These are phyloP conservation scores for Megacollybia marginata DNA, from an alignment of 768 basidiomycete genomes.

Conservation along the genomic window DNA sequence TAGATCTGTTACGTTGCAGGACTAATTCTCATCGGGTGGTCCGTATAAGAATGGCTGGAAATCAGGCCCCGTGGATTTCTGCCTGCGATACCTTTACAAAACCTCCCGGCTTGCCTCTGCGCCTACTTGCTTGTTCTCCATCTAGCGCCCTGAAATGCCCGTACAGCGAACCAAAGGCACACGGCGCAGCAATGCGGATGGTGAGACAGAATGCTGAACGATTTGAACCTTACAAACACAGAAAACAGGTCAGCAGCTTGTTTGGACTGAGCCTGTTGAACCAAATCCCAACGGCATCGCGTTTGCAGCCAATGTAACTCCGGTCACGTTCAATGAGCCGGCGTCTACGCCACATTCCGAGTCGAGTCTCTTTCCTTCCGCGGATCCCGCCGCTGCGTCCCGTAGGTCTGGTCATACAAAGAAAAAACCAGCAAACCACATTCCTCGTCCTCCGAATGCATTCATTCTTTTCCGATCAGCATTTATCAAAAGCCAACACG, in stretches of 20 bases:
- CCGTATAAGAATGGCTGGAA: too few relatives aligned
- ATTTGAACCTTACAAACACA: neutral
- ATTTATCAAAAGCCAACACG: slow-evolving; percentile 74
- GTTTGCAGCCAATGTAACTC: slow-evolving; percentile 54
- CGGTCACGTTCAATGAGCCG: slow-evolving; percentile 46
- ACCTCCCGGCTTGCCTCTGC: slow-evolving; percentile 1
- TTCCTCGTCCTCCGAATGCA: slow-evolving; percentile 79
- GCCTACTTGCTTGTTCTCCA: neutral
- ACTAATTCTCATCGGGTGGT: too few relatives aligned
- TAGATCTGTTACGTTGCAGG: too few relatives aligned
- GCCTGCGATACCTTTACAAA: slow-evolving; percentile 6
- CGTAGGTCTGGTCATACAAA: slow-evolving; percentile 51
- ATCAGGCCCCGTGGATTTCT: slow-evolving; percentile 1
- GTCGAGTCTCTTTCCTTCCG: slow-evolving; percentile 53
- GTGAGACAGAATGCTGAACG: slow-evolving; percentile 20
- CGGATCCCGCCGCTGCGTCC: slow-evolving; percentile 25
- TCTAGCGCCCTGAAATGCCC: slow-evolving; percentile 28
- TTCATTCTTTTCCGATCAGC: slow-evolving; percentile 84
- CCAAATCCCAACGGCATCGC: slow-evolving; percentile 32
- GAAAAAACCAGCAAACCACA: slow-evolving; percentile 69
- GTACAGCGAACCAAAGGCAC: slow-evolving; percentile 35
- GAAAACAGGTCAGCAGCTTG: slow-evolving; percentile 30
- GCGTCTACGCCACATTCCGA: slow-evolving; percentile 28
- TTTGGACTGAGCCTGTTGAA: slow-evolving; percentile 40
- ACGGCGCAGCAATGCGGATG: slow-evolving; percentile 26